Evolutionary conservation across 177 flowering plant species (phyloP).

Genomic region (Telopea speciosissima): DNA sequence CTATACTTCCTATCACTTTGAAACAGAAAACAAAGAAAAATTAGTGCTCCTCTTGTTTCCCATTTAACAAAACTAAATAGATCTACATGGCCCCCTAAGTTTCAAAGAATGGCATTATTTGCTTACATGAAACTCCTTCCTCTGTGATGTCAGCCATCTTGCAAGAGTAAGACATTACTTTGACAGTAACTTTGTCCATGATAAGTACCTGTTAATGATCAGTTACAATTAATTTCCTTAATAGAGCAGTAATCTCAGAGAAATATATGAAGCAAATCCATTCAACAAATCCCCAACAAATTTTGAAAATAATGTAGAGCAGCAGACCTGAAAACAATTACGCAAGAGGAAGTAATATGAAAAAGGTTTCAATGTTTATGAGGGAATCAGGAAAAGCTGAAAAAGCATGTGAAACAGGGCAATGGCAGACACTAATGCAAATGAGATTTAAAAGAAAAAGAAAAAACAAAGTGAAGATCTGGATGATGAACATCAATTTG

Average conservation of each 20-base stretch:
- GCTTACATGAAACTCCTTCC: slow-evolving; percentile 99
- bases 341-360: not conserved
- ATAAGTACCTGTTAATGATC: slow-evolving; percentile 67
- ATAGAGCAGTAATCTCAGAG: not conserved
- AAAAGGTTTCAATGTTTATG: not conserved
- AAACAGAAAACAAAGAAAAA: no score
- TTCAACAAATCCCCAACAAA: not conserved
- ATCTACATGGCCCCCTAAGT: not conserved
- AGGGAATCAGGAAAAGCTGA: not conserved
- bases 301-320: not conserved
- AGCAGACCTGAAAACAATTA: not conserved
- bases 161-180: slow-evolving; percentile 86
- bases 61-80: no score
- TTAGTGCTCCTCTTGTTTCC: no score
- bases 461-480: slow-evolving; percentile 1
- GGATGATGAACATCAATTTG: not conserved
- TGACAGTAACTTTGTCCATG: slow-evolving; percentile 91
- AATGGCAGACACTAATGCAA: not conserved
- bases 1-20: no score
- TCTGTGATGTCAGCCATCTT: slow-evolving; percentile 99
- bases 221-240: not conserved
- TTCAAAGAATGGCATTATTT: not conserved
- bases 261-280: not conserved
- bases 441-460: not conserved
- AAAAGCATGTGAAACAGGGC: not conserved